Evolutionary conservation across 352 stramenopile species (phyloP).

Genomic region (Phytophthora pluvialis): DNA sequence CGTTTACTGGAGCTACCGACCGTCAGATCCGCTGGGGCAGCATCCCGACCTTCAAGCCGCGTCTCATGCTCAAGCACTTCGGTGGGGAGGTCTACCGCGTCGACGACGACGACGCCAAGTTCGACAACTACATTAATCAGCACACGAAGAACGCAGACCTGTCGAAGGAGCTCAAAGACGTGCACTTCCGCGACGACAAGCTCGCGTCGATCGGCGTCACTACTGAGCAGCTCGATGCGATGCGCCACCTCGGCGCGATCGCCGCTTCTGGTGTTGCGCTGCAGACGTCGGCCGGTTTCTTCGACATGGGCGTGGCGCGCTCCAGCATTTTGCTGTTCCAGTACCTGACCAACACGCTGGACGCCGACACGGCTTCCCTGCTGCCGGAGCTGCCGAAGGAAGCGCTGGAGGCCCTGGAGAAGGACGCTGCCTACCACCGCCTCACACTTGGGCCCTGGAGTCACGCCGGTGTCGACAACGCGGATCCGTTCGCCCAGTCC

Average conservation of each 20-base stretch:
- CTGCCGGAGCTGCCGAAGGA: conserved; percentile 59
- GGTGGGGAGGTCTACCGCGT: conserved; percentile 85
- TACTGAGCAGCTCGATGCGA: conserved; percentile 55
- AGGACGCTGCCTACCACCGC: conserved; percentile 58
- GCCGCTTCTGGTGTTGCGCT: conserved; percentile 74
- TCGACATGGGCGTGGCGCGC: conserved; percentile 76
- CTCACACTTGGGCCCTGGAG: conserved; percentile 84
- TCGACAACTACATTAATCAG: conserved; percentile 67
- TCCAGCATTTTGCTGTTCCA: conserved; percentile 80
- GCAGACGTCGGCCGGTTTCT: conserved; percentile 76
- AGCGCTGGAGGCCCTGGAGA: conserved; percentile 35
- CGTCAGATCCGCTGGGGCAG: conserved; percentile 73
- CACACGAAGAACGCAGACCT: conserved; percentile 72
- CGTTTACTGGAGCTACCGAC: conserved; percentile 81
- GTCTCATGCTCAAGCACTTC: conserved; percentile 88
- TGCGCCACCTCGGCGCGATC: conserved; percentile 65
- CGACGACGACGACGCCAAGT: conserved; percentile 69
- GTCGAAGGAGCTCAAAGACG: conserved; percentile 48
- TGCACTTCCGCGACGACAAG: conserved; percentile 73
- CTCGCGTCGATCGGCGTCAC: conserved; percentile 51
- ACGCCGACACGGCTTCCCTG: conserved; percentile 58
- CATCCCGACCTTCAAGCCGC: conserved; percentile 78
- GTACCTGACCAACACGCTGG: conserved; percentile 83
- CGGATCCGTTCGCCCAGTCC: conserved; percentile 75
- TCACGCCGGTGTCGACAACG: conserved; percentile 83